Base-by-base conservation (phyloP, 225 moss, liverwort and hornwort species). In the Polytrichum commune region DNA sequence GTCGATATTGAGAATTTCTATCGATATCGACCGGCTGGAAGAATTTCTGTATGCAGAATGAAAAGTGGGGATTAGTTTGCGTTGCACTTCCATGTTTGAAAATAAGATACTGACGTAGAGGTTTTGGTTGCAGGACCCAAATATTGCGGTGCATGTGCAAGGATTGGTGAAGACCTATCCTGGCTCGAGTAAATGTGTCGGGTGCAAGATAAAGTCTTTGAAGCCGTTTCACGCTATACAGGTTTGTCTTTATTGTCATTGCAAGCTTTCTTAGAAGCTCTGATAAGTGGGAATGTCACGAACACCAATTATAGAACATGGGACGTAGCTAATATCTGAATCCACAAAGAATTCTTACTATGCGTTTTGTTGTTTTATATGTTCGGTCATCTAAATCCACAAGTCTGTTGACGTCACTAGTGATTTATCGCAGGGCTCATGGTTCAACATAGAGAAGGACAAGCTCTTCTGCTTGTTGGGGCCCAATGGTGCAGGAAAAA, bases 361-460 rank as follows among this genome's bases (percentile, higher is more conserved):
- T 46, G 13, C 13, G 16, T 46, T 35, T 32, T 3, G 13, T 46
- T 46, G 46, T 46, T 16, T 13, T 16, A 16, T 46, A 46, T 16
- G 13, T 16, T 46, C 46, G 46, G 46, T 16, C 46, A 46, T 46
- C 46, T 16, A 46, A 46, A 46, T 16, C 13, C 46, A 38, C 16
- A 70, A 20, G 19, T 22, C n/a, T 54, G 1, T 54, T 35, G 26
- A 22, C 60, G 6, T 32, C 20, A 1, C 2, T 23, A n/a, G 3
- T 23, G 2, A 27, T 63, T 54, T 57, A 29, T 57, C 24, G 54
- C 83, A 97, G 93, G 91, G 92, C 18, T 88, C 90, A 54, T 98
- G 97, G 97, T 94, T 94, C 54, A 94, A 98, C 68, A 91, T 98
- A 35, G 97, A 98, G 76, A 93, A 94, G 75, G 97, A 93, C 75